Evolutionary conservation across 208 protist genomes (phyloP), one percentile per base, ranked within the genome.

Genomic region (Acanthamoeba castellanii): DNA sequence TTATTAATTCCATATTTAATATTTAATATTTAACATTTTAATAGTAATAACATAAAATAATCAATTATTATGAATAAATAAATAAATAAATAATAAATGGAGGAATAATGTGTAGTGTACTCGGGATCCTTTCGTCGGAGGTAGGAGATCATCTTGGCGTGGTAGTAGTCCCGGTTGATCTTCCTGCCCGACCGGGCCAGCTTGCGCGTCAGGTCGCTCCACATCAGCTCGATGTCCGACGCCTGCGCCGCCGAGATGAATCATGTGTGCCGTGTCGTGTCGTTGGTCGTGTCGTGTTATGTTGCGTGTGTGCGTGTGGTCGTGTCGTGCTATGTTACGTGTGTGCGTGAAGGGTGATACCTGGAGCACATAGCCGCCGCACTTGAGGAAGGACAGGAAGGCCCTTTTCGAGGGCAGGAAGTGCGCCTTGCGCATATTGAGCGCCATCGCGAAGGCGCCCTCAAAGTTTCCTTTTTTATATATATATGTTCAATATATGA

Each of bases 311-410:
- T 13, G 22, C 59, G n/a, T n/a, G n/a, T n/a, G n/a, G 22, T 66
- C 59, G 16, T 66, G n/a, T n/a, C n/a, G n/a, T n/a, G n/a, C 66
- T 11, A 34, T 74, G 30, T 74, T 74, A 27, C 20, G 66, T 27
- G 66, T 9, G 14, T 82, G 7, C 18, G 72, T 47, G 32, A 82
- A 11, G 6, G 25, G 42, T n/a, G 27, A 70, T 82, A 82, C 72
- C n/a, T 6, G 9, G 42, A 82, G 72, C 6, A 30, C 25, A 30
- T 82, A 82, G 72, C 72, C 42, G n/a, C 72, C 42, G 72, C 72
- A 82, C 25, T 82, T 82, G 72, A 82, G 72, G 72, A 82, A 82
- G 72, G 72, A 42, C 18, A 82, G 42, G 72, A 82, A 82, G 42
- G 72, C n/a, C 37, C 25, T 82, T 30, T 82, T 82, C 13, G 72